Evolutionary conservation across 1,284 basidiomycete species (phyloP), one percentile per base, ranked within the genome.

Genomic region (Inonotus hispidus): DNA sequence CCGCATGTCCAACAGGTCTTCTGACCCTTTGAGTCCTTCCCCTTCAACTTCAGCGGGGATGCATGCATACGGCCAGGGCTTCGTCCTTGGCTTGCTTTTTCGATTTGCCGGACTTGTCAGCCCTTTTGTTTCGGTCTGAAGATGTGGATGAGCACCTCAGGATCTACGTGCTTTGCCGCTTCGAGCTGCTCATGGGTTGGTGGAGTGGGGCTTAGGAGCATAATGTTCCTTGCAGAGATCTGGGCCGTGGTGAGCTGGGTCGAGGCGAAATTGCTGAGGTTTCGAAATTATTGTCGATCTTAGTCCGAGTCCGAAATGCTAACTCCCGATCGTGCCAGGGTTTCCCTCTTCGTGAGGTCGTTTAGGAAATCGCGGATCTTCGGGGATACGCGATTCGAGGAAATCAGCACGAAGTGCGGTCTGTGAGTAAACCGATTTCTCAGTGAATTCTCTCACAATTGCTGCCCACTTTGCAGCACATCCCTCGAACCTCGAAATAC

Each of bases 391-490:
- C n/a, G 64, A 65, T 7, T 70, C 66, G 6, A 75, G 64, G 64
- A 76, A 75, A 7, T 63, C 56, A 6, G 59, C 37, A 7, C 65
- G 60, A 13, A 75, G 58, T 7, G 74, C 68, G 0, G 69, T 72
- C 46, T 74, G 70, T 0, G 70, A 70, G 62, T 67, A 74, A 2
- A 68, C 65, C 3, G 73, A 71, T 56, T 73, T 72, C 46, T 70
- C 50, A 0, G 69, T 73, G 53, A 68, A 75, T 37, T 75, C n/a
- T n/a, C n/a, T n/a, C n/a, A n/a, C n/a, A n/a, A n/a, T n/a, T n/a
- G n/a, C n/a, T n/a, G n/a, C n/a, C n/a, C n/a, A n/a, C n/a, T n/a
- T n/a, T n/a, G n/a, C n/a, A n/a, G n/a, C n/a, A n/a, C n/a, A n/a
- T n/a, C 69, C 0, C 25, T 35, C 1, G 54, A 67, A 67, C 2